Evolutionary conservation across 2,329 filamentous ascomycete species (phyloP), one percentile per base, ranked within the genome.

Genomic region (Drechslera avenae): DNA sequence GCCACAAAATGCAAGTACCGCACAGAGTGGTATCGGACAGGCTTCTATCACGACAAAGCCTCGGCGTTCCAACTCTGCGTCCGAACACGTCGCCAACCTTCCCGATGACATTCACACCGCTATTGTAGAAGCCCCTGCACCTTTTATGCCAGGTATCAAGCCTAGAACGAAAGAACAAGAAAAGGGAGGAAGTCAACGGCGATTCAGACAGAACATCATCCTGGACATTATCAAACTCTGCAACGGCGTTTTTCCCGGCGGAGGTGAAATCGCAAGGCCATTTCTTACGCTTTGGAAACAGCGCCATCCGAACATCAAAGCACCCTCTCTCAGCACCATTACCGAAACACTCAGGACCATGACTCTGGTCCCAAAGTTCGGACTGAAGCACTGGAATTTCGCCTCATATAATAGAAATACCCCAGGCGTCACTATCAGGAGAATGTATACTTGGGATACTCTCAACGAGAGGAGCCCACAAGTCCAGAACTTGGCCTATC

Each of bases 201-300:
- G 52, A 16, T 62, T 64, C 14, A 59, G 63, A 19, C 60, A 60
- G 19, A 77, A 77, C 14, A 79, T 85, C 23, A 72, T 86, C 3
- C 67, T 83, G 63, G 76, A 83, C 19, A 79, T 86, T 32, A 62
- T 86, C 10, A 72, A 81, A 36, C 75, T 77, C 40, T 80, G 79
- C 46, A 76, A 76, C 37, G 84, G 84, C 6, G 78, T 81, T 2
- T 85, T 81, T 45, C 82, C 83, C 2, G 76, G 80, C 31, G 78
- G 81, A 18, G 74, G 73, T 36, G 82, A 84, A 56, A 75, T 86
- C n/a, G 78, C 76, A 67, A 75, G 78, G 55, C 79, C 83, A 7
- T 85, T 84, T 56, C 71, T 75, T 12, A 77, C 78, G 2, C 70
- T 77, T 13, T 86, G 83, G 83, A 71, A 77, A 74, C 63, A 74